These are phyloP conservation scores for Cyberlindnera meyerae DNA, from an alignment of 805 yeast species.

Conservation along the genomic window DNA sequence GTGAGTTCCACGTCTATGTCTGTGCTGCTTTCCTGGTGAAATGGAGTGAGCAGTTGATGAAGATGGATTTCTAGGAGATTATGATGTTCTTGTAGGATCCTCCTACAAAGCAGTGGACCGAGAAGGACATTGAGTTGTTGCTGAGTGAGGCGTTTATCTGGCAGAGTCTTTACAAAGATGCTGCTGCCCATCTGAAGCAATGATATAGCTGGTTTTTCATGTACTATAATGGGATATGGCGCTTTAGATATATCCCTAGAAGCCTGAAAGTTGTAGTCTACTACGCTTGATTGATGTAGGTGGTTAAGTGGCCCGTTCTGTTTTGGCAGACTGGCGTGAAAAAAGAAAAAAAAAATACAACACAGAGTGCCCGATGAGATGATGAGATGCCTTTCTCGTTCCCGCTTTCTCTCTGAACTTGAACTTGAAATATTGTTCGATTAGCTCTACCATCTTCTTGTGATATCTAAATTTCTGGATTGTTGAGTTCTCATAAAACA, in stretches of 20 bases:
- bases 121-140: constrained; percentile 84
- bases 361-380: too few species aligned
- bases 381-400: too few species aligned
- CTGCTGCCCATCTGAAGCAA: constrained; percentile 72
- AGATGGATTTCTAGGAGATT: constrained; percentile 92
- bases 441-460: too few species aligned
- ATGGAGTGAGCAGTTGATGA: constrained; percentile 73
- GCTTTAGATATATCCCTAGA: not conserved
- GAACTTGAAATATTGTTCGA: too few species aligned
- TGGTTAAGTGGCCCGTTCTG: too few species aligned
- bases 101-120: constrained; percentile 83
- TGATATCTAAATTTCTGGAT: too few species aligned
- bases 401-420: too few species aligned
- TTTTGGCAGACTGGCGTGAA: too few species aligned
- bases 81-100: constrained; percentile 87
- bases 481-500: too few species aligned
- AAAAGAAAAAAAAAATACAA: too few species aligned
- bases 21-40: constrained; percentile 94
- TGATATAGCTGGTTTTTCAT: not conserved
- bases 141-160: constrained; percentile 95
- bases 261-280: too few species aligned
- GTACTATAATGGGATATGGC: not conserved
- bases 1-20: constrained; percentile 91
- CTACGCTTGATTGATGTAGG: too few species aligned
- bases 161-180: constrained; percentile 90